Evolutionary conservation across 768 basidiomycete genomes (phyloP).

Genomic region (Lactifluus subvellereus): DNA sequence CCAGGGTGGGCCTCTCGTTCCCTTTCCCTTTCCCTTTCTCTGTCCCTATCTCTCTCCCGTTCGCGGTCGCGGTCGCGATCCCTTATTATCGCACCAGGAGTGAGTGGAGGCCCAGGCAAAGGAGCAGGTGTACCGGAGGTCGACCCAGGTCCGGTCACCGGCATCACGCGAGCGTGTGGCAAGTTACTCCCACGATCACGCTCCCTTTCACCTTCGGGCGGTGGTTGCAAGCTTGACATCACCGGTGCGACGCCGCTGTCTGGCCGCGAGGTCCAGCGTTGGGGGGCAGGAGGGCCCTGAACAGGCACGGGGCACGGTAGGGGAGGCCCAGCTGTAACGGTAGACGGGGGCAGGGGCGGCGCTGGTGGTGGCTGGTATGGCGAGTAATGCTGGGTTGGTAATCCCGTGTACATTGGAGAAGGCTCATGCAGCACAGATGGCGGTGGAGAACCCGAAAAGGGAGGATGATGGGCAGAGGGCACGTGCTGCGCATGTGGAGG

Average conservation of each 20-base stretch:
- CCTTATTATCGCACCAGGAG: slow-evolving; percentile 4
- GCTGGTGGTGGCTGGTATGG: slow-evolving; percentile 28
- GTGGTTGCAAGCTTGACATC: slow-evolving; percentile 32
- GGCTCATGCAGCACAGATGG: slow-evolving; percentile 27
- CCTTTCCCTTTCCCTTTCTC: slow-evolving; percentile 24
- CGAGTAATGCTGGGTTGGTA: slow-evolving; percentile 19
- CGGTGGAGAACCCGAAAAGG: slow-evolving; percentile 20
- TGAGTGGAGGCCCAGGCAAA: slow-evolving; percentile 15
- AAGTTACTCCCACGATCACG: slow-evolving; percentile 23
- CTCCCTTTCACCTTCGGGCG: slow-evolving; percentile 17
- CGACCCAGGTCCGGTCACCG: slow-evolving; percentile 1
- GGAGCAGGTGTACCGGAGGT: slow-evolving; percentile 17
- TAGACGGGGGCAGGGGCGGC: slow-evolving; percentile 13
- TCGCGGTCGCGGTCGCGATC: slow-evolving; percentile 17
- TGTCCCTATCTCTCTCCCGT: slow-evolving; percentile 25
- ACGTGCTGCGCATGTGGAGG: slow-evolving; percentile 12
- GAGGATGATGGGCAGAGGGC: slow-evolving; percentile 16
- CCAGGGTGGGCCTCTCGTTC: slow-evolving; percentile 17
- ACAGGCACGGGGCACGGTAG: slow-evolving; percentile 11
- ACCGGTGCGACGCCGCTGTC: slow-evolving; percentile 27
- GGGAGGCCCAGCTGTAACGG: slow-evolving; percentile 16
- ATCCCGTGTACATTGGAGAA: slow-evolving; percentile 30
- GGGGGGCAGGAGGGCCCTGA: slow-evolving; percentile 16
- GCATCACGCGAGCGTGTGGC: slow-evolving; percentile 7
- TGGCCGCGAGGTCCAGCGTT: slow-evolving; percentile 19